Evolutionary conservation across 2,329 filamentous ascomycete genomes (phyloP), one percentile per base, ranked within the genome.

Genomic region (Septoria linicola): DNA sequence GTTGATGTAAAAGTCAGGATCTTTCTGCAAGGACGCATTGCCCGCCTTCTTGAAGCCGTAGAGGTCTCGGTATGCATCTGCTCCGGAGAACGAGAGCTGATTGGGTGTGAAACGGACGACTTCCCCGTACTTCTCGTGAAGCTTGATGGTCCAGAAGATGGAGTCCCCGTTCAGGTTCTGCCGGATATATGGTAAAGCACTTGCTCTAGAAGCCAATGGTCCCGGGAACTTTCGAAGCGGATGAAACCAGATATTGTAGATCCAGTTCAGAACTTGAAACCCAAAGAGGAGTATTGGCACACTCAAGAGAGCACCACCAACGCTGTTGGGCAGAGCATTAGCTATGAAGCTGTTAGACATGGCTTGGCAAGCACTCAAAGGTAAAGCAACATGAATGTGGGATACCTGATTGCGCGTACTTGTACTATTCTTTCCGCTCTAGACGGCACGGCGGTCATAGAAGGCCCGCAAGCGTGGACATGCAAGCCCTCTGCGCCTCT

Each of bases 21-120:
- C 44, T 17, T 50, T 53, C 8, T 39, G 21, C 7, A 51, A 21
- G 10, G 36, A 41, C 8, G 39, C 27, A 11, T 40, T 41, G 16
- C 58, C 66, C 61, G 31, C 46, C 30, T 40, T 32, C 32, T 60
- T 60, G 49, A 66, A 62, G 14, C 68, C 67, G 51, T 72, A 71
- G 31, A 76, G 74, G 27, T 76, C 72, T 58, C 70, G 68, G 68
- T 73, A 79, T 2, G 66, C 66, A 2, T 66, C 51, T 5, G 65
- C 59, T 16, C 67, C 61, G 36, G 65, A 70, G 59, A 75, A 79
- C 1, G 73, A 72, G 2, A 79, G 68, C 57, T 78, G 74, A n/a
- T 54, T 54, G 13, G 77, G 76, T 3, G 68, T 69, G 35, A 77
- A 63, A 8, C 77, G 72, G 7, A 79, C 75, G 1, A 78, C 68